Percentiles rank a stretch among this genome's conserved stretches.
Evolutionary conservation across 352 stramenopile genomes (phyloP).

Genomic region (Elongisporangium prolatum): DNA sequence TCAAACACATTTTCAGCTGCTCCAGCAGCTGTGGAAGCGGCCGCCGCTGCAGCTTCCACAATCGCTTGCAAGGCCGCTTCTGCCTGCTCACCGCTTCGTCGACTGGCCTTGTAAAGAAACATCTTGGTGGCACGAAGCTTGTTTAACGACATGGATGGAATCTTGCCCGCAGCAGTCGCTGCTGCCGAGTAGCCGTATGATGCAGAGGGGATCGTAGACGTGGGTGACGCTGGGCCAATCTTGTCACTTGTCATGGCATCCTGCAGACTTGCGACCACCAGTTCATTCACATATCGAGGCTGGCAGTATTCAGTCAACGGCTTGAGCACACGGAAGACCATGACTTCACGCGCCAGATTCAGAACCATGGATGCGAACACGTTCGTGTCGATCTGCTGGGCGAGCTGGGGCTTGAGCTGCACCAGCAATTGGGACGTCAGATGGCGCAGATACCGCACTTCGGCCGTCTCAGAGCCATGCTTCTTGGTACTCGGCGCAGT

Average conservation of each 20-base stretch:
- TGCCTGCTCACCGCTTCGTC: constrained; percentile 55
- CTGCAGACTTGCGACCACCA: constrained; percentile 40
- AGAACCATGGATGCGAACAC: constrained; percentile 64
- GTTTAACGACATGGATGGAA: constrained; percentile 36
- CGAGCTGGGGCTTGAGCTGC: constrained; percentile 64
- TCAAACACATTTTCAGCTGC: constrained; percentile 36
- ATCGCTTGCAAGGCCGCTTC: constrained; percentile 71
- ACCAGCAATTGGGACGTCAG: constrained; percentile 55
- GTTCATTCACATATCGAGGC: constrained; percentile 63
- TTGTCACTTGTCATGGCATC: constrained; percentile 33
- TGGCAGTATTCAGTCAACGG: constrained; percentile 66
- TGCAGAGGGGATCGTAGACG: neutral
- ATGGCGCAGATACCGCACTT: constrained; percentile 63
- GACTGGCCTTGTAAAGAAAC: constrained; percentile 69
- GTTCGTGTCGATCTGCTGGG: constrained; percentile 39
- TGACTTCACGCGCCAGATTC: constrained; percentile 57
- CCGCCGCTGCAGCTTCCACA: constrained; percentile 51
- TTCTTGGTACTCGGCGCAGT: constrained; percentile 16
- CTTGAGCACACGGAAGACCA: constrained; percentile 62
- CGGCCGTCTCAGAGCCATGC: constrained; percentile 24
- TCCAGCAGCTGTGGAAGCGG: constrained; percentile 27
- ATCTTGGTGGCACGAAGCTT: constrained; percentile 56
- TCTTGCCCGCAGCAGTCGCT: constrained; percentile 16
- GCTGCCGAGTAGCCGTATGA: neutral
- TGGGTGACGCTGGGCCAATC: constrained; percentile 10